Percentiles rank a stretch among this genome's conserved stretches.
phyloP scores from a whole-genome alignment of 2,329 filamentous ascomycete genomes.

The Xylaria sp. region DNA sequence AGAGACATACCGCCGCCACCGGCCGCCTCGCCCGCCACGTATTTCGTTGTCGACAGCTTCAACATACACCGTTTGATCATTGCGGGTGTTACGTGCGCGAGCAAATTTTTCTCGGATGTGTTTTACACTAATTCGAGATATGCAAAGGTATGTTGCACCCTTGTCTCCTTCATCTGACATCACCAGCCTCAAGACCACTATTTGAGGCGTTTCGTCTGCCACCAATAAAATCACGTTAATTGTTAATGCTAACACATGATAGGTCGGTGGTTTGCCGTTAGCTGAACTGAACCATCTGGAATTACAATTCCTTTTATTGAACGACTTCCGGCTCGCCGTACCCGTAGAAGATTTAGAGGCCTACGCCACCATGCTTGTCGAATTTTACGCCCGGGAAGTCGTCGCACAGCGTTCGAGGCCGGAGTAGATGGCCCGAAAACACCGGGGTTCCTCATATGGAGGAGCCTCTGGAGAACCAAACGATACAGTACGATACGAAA shows the following conservation, averaged over 20 bases:
- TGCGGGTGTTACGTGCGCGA: conserved; percentile 94
- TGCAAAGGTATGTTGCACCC: conserved; percentile 74
- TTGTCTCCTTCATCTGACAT: conserved; percentile 1
- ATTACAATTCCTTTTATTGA: conserved; percentile 90
- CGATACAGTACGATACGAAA: no score
- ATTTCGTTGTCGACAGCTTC: conserved; percentile 97
- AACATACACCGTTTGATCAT: conserved; percentile 98
- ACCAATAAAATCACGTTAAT: background rate
- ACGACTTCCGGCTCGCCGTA: conserved; percentile 92
- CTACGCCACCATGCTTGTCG: conserved; percentile 97
- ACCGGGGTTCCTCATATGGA: no score
- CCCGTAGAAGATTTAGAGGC: conserved; percentile 94
- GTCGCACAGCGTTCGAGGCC: conserved; percentile 49
- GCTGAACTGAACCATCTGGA: conserved; percentile 95
- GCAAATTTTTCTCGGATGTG: conserved; percentile 98
- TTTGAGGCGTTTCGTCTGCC: background rate
- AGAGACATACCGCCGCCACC: conserved; percentile 21
- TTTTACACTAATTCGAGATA: conserved; percentile 99
- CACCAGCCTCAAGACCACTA: no score
- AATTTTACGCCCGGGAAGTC: conserved; percentile 94
- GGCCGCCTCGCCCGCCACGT: conserved; percentile 48
- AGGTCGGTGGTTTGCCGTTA: conserved; percentile 93
- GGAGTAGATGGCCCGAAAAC: conserved; percentile 1
- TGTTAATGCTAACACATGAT: conserved; percentile 22
- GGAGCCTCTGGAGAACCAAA: no score